Evolutionary conservation across 352 stramenopile genomes (phyloP).

Genomic region (Phytophthora macrochlamydospora): DNA sequence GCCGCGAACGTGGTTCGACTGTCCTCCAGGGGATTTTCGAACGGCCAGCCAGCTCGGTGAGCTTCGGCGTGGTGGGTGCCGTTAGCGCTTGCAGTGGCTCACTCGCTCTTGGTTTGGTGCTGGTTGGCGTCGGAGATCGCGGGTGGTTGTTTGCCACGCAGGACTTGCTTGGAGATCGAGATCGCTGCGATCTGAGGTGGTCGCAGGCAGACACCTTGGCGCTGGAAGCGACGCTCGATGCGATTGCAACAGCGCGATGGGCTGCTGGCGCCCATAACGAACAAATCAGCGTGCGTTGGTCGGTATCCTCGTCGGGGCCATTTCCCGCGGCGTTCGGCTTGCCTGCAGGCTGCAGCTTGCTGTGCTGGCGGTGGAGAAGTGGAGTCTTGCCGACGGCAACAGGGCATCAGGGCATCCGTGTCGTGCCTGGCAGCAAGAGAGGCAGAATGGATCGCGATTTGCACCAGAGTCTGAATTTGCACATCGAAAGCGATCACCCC

Average conservation of each 20-base stretch:
- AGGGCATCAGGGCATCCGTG: too few relatives aligned
- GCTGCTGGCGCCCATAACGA: neutral
- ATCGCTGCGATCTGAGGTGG: neutral
- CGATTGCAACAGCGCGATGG: neutral
- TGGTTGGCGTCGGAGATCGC: too few relatives aligned
- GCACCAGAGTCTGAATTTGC: too few relatives aligned
- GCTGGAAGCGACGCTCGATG: neutral
- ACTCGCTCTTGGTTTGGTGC: neutral
- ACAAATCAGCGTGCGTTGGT: conserved; percentile 7
- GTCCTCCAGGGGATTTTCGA: neutral
- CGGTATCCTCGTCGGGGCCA: neutral
- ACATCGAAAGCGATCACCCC: too few relatives aligned
- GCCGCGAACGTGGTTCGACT: conserved; percentile 4
- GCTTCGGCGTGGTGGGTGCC: neutral
- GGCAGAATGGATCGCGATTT: too few relatives aligned
- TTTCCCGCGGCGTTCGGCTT: neutral
- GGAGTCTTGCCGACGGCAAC: too few relatives aligned
- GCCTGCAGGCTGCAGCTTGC: neutral
- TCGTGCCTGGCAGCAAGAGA: too few relatives aligned
- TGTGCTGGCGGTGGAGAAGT: too few relatives aligned
- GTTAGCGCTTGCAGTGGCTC: neutral
- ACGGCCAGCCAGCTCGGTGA: neutral
- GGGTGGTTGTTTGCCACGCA: too few relatives aligned
- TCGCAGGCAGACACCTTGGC: too few relatives aligned
- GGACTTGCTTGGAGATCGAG: too few relatives aligned